A percentile compares a stretch with the other conserved stretches of the same genome.
Conservation (phyloP, 306 rosid genomes). For the Ochetophila trinervis region DNA sequence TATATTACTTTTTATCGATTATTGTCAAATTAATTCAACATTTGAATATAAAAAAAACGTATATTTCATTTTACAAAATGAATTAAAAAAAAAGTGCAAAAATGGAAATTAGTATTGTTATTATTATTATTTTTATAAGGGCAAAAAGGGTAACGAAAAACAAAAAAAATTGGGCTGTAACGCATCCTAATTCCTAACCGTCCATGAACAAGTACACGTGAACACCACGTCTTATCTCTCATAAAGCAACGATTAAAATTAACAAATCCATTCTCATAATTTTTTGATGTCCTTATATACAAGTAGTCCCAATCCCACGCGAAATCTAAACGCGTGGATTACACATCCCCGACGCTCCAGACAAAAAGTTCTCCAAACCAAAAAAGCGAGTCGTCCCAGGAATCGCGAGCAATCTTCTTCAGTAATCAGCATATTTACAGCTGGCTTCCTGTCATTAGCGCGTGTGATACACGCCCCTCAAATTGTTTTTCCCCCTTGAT, state of each 20-base stretch:
- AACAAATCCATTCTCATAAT: constrained; percentile 11
- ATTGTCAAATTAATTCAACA: too few relatives aligned
- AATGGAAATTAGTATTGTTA: too few relatives aligned
- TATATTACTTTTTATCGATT: too few relatives aligned
- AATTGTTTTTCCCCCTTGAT: background rate
- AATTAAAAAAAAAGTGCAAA: too few relatives aligned
- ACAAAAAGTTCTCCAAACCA: too few relatives aligned
- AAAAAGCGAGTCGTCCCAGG: too few relatives aligned
- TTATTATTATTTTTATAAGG: too few relatives aligned
- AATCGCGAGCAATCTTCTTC: too few relatives aligned
- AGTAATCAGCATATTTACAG: too few relatives aligned
- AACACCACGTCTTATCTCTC: constrained; percentile 23
- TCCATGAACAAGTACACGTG: constrained; percentile 38
- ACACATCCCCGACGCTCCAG: background rate
- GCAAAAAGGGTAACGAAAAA: too few relatives aligned
- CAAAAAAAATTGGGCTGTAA: constrained; percentile 12
- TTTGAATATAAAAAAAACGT: too few relatives aligned
- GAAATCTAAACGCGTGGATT: background rate
- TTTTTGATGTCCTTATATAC: constrained; percentile 7
- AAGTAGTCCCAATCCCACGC: background rate
- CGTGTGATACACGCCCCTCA: background rate
- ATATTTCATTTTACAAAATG: too few relatives aligned
- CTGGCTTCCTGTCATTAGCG: background rate
- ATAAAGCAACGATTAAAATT: background rate
- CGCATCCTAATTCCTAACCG: constrained; percentile 19